Base-by-base conservation (phyloP, 805 yeast genomes). In the Vanderwaltozyma tropicalis region DNA sequence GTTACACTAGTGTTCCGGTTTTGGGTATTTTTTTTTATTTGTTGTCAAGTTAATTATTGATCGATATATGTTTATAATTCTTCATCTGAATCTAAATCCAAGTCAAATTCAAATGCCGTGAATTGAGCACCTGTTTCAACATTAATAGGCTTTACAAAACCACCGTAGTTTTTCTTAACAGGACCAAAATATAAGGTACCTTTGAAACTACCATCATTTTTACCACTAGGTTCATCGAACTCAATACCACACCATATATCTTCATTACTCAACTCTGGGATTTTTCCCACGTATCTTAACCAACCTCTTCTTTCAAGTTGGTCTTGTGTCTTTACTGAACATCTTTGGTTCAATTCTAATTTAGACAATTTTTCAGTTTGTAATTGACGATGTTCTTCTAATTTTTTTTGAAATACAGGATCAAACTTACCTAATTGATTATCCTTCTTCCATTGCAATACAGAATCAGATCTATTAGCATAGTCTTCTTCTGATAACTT, bases 181-280 rank as follows among this genome's bases (percentile, higher is more conserved):
- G 86, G 74, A 4, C 66, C 61, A 52, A 89, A 88, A 45, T 82
- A 71, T 26, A 67, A 50, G 1, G 47, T 54, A 0, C 84, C 87
- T 26, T 76, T 73, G 28, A 86, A 63, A 16, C 74, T 61, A 0
- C 97, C 97, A 52, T 85, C 75, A 51, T 88, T 85, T 56, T 81
- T 85, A 5, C 97, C 97, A 7, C 72, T 71, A 0, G 96, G 89
- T 47, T 82, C 86, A 48, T 83, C 92, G 38, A 87, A 77, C 48
- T 79, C 83, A 3, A 89, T 72, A 0, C 96, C 97, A 22, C 83
- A 71, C 96, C 96, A 89, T 1, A 60, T 46, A 15, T 64, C 71
- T 2, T 66, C 69, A 19, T 46, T 44, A 12, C 55, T 54, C 34
- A 87, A 71, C 28, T 70, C 76, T 0, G 74, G 66, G 1, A 89